Evolutionary conservation across 495 filamentous ascomycete species (phyloP), one percentile per base, ranked within the genome.

Genomic region (Neurospora sp.): DNA sequence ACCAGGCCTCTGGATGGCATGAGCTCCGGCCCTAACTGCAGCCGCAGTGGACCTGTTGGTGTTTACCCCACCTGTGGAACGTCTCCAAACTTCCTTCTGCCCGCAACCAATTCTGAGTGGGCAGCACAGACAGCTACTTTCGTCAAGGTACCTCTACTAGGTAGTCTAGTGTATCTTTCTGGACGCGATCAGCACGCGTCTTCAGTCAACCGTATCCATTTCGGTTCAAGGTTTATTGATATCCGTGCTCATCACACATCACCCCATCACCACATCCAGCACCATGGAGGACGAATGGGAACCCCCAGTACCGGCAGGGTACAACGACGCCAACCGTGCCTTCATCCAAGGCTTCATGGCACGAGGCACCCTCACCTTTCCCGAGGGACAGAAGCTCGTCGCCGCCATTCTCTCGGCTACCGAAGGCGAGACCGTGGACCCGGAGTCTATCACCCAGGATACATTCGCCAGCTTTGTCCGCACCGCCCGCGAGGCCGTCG

Each of bases 291-390:
- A 76, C 53, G 74, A 76, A 2, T 80, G 79, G 79, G 73, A 76
- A n/a, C 76, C 77, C 16, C 74, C 75, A 16, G 2, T 78, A 31
- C 73, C 79, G 12, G 69, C 81, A 16, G 75, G 78, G 27, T 85
- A 83, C 73, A 75, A 79, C 79, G 88, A 97, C 78, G 85, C 86
- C 76, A 92, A 98, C 80, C 92, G 93, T 65, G 94, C 95, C n/a
- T 97, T 99, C 78, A 83, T 98, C 1, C 96, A 99, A 83, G 92
- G 91, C 73, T 92, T 99, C 78, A 88, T 98, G 79, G 89, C 91
- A 4, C 89, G 90, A 20, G 90, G 91, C 9, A 87, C 88, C 31
- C 83, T 97, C 79, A 97, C 92, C 7, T 90, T 92, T 74, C 81
- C 86, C 40, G 90, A 96, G 72, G 89, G 90, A 5, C 88, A 90